These are phyloP conservation scores for Saprolegnia parasitica DNA, from an alignment of 352 stramenopile genomes.

Conservation along the genomic window DNA sequence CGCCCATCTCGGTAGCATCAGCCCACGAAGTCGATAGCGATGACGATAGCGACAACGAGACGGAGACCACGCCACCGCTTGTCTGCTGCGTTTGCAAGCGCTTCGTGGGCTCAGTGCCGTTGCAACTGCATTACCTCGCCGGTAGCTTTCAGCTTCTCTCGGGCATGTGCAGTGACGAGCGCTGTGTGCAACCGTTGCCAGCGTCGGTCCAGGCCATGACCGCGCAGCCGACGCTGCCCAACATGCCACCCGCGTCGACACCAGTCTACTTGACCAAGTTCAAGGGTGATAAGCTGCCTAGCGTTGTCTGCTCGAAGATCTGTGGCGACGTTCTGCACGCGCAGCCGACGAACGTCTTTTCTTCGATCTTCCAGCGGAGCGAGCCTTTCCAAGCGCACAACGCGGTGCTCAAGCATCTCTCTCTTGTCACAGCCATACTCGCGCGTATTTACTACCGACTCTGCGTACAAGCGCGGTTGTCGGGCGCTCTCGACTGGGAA, in stretches of 20 bases:
- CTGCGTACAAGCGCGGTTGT: not conserved
- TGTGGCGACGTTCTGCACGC: constrained; percentile 13
- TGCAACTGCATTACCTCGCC: constrained; percentile 12
- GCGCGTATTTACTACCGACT: constrained; percentile 1
- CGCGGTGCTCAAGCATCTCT: not conserved
- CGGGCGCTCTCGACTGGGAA: not conserved
- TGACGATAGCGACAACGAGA: not conserved
- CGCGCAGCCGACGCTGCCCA: not conserved
- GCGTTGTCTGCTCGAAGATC: constrained; percentile 13
- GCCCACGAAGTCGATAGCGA: not conserved
- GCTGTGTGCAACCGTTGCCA: not conserved
- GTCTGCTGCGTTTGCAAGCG: constrained; percentile 19
- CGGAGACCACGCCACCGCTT: not conserved
- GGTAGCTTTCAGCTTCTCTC: not conserved
- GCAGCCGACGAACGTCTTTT: constrained; percentile 16
- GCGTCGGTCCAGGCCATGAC: constrained; percentile 7
- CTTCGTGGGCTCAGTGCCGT: constrained; percentile 17
- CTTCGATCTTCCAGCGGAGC: not conserved
- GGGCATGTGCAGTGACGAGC: not conserved
- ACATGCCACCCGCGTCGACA: not conserved
- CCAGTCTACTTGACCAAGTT: constrained; percentile 9
- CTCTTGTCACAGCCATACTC: constrained; percentile 12
- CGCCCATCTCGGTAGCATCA: constrained; percentile 9
- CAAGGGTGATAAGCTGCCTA: not conserved
- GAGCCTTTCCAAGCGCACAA: not conserved